phyloP scores from a whole-genome alignment of 2,329 filamentous ascomycete genomes.

The Lecanicillium sp. region DNA sequence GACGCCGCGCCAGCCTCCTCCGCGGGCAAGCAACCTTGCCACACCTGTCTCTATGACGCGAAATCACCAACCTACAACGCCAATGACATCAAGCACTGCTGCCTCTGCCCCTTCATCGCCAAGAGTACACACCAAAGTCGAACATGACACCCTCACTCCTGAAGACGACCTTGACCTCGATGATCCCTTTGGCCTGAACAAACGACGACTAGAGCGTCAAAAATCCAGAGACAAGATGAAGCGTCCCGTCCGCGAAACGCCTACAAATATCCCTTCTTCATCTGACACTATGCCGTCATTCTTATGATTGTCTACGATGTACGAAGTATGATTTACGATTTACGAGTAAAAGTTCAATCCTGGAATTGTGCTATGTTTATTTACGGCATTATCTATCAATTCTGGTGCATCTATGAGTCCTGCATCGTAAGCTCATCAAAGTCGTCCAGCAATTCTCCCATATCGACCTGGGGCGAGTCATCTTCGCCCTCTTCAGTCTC shows the following conservation, averaged over 20 bases:
- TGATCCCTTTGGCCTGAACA: slow-evolving; percentile 31
- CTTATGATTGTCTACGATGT: slow-evolving; percentile 20
- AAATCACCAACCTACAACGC: slow-evolving; percentile 5
- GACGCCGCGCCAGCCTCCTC: background rate
- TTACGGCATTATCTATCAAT: slow-evolving; percentile 8
- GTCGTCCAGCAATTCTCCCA: slow-evolving; percentile 83
- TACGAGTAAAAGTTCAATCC: background rate
- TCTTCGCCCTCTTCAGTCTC: slow-evolving; percentile 58
- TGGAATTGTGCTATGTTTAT: slow-evolving; percentile 19
- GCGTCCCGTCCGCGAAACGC: slow-evolving; percentile 16
- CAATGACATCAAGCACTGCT: background rate
- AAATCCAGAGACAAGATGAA: slow-evolving; percentile 26
- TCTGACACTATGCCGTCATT: slow-evolving; percentile 33
- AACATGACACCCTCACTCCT: background rate
- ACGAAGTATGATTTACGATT: background rate
- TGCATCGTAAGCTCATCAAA: slow-evolving; percentile 81
- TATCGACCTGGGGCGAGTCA: slow-evolving; percentile 62
- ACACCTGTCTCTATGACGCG: background rate
- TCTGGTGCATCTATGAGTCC: slow-evolving; percentile 35
- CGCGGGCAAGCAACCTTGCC: background rate
- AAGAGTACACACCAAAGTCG: slow-evolving; percentile 4
- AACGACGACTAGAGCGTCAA: slow-evolving; percentile 25
- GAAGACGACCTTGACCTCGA: slow-evolving; percentile 22
- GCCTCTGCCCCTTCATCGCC: slow-evolving; percentile 4
- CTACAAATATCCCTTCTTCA: slow-evolving; percentile 16